Conservation (phyloP, 331 rosid species). For the Quercus tomentella region DNA sequence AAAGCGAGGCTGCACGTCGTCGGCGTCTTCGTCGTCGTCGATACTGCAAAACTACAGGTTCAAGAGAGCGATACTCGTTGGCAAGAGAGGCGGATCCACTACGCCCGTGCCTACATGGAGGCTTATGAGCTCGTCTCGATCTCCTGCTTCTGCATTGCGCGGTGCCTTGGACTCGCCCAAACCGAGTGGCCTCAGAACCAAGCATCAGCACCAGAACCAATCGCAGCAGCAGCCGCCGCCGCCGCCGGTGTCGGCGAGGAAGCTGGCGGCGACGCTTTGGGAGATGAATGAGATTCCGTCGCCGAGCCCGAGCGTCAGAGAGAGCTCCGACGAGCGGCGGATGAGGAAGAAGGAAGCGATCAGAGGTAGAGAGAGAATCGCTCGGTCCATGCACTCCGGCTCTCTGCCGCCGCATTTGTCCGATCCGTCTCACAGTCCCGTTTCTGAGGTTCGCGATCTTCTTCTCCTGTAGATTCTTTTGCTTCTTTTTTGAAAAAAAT, state of each 20-base stretch:
- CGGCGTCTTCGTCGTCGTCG: constrained; percentile 92
- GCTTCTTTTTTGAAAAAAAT: neutral
- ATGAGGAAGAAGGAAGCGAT: constrained; percentile 47
- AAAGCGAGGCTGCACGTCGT: constrained; percentile 92
- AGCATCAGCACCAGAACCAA: neutral
- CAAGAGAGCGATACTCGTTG: constrained; percentile 82
- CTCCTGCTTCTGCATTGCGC: constrained; percentile 67
- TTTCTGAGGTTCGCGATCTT: constrained; percentile 60
- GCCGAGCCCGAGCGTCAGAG: constrained; percentile 63
- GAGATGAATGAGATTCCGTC: constrained; percentile 99
- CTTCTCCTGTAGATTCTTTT: neutral
- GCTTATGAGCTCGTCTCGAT: constrained; percentile 61
- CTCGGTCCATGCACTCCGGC: constrained; percentile 75
- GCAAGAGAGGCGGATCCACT: constrained; percentile 81
- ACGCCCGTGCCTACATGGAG: constrained; percentile 97
- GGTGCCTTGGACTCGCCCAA: constrained; percentile 56
- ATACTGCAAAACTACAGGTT: constrained; percentile 78
- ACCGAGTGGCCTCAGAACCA: constrained; percentile 6
- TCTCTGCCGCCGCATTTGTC: constrained; percentile 95
- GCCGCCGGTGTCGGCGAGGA: constrained; percentile 86
- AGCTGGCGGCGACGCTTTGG: constrained; percentile 99
- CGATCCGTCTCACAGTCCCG: constrained; percentile 97
- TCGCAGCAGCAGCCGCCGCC: neutral
- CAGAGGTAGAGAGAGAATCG: constrained; percentile 60
- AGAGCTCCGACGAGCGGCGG: constrained; percentile 46